Evolutionary conservation across 2,329 filamentous ascomycete genomes (phyloP).

Genomic region (Neonectria sp.): DNA sequence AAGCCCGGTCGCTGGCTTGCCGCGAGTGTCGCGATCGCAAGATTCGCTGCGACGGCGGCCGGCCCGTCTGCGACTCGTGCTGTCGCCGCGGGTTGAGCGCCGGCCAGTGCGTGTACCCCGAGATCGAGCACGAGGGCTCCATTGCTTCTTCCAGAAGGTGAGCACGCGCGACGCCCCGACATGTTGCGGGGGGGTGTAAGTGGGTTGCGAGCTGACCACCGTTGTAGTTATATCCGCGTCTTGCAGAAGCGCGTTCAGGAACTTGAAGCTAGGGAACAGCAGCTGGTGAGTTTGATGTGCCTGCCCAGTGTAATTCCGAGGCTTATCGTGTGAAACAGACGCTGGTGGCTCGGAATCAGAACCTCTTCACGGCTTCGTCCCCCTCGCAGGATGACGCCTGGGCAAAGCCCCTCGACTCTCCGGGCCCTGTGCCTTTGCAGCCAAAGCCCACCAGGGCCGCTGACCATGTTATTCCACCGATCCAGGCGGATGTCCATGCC

Average conservation of each 20-base stretch:
- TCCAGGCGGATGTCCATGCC: conserved; percentile 40
- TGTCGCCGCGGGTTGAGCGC: conserved; percentile 42
- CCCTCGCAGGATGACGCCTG: conserved; percentile 42
- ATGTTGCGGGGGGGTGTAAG: conserved; percentile 14
- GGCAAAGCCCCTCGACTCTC: conserved; percentile 40
- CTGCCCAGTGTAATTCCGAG: background rate
- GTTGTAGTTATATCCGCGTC: conserved; percentile 45
- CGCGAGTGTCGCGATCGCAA: conserved; percentile 50
- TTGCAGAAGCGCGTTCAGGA: conserved; percentile 48
- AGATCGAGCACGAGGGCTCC: conserved; percentile 48
- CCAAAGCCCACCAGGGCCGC: conserved; percentile 19
- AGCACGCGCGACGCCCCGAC: conserved; percentile 11
- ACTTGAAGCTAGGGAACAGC: conserved; percentile 45
- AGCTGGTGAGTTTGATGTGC: conserved; percentile 38
- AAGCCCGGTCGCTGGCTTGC: conserved; percentile 47
- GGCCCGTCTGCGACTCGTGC: conserved; percentile 48
- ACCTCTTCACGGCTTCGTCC: conserved; percentile 37
- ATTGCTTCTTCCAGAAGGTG: conserved; percentile 48
- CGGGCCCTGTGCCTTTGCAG: conserved; percentile 36
- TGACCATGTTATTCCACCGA: conserved; percentile 41
- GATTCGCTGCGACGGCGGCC: conserved; percentile 48
- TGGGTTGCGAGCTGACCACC: background rate
- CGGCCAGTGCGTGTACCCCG: conserved; percentile 47
- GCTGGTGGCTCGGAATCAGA: conserved; percentile 31
- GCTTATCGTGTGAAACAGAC: background rate